Evolutionary conservation across 805 yeast species (phyloP), one percentile per base, ranked within the genome.

Genomic region (Metschnikowia colocasiae): DNA sequence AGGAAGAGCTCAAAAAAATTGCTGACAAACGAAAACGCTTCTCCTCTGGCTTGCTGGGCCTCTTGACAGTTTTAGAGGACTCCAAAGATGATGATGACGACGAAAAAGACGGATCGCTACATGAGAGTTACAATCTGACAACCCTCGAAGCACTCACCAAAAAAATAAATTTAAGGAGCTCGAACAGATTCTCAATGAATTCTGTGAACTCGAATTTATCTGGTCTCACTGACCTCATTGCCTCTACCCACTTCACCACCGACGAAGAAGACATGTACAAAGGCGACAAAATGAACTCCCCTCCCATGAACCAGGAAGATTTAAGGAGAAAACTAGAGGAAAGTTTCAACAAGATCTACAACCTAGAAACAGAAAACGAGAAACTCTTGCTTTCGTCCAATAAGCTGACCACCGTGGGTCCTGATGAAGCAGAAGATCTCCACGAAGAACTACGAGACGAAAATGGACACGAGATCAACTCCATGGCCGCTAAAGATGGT

Each of bases 101-200:
- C 9, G 23, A 16, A 15, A 25, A 40, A 16, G 33, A 29, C 23
- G 42, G 12, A 4, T 32, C 38, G 8, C 43, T 38, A 7, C 60
- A 57, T 39, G 73, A 65, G 30, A 55, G 69, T 4, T 71, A 61
- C 51, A 69, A 71, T 45, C 68, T 63, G 51, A 53, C 60, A 3
- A 62, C 76, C 3, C 56, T 70, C 7, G 75, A 71, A 34, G 62
- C 68, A 15, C 54, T 71, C 32, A 67, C 73, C 1, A 61, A 52
- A 35, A 59, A 51, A 37, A 20, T 47, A n/a, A 40, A 43, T 19
- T 20, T 51, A 8, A 48, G 55, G 15, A 48, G 38, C 7, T 75
- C 76, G 15, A 83, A 79, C 47, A 76, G 83, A 39, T 81, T 78
- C 48, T 79, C 87, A 7, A 52, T 69, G 71, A 78, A 42, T 59